Base-by-base conservation (phyloP, 2,329 filamentous ascomycete species). In the Ampelomyces quisqualis region DNA sequence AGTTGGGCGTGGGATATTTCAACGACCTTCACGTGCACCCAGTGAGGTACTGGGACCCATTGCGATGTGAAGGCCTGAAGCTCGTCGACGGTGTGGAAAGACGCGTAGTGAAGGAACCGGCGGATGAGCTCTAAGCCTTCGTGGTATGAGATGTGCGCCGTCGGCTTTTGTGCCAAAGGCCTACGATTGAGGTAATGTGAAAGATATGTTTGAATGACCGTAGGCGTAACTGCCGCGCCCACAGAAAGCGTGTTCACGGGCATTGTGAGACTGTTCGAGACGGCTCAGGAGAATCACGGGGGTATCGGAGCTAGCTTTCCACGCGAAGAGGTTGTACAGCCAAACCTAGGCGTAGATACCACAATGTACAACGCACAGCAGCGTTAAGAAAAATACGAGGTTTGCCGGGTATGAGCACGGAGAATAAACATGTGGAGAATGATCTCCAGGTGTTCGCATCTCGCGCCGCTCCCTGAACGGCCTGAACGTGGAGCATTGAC, bases 61-160 rank as follows among this genome's bases (percentile, higher is more conserved):
- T 96, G 91, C 10, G 81, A 76, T 0, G 91, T 96, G 66, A 97
- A 97, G 3, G 84, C 82, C 63, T 98, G 93, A 20, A 97, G 71
- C 50, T 97, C 90, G 69, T 98, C 93, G 57, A 98, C 85, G 0
- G 88, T 90, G 66, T 96, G 88, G 49, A 88, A 84, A 1, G 91
- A 90, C 3, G 90, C 85, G 68, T 90, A 93, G 28, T 80, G 70
- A 23, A 98, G 79, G 68, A 98, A 97, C 23, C 85, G 81, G 34
- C 90, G 87, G 57, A 97, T 85, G 35, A 98, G 77, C 51, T 88
- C 82, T 10, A 98, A 78, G 24, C 90, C 91, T 71, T 96, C 88
- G 64, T 97, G 88, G 71, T 98, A 98, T 38, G 90, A 90, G 40
- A 98, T 82, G 66, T 95, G 88, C 1, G 87, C 86, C 1, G 88